These are phyloP conservation scores for Tetraselmis chui DNA, from an alignment of 139 green algal species.

Conservation along the genomic window DNA sequence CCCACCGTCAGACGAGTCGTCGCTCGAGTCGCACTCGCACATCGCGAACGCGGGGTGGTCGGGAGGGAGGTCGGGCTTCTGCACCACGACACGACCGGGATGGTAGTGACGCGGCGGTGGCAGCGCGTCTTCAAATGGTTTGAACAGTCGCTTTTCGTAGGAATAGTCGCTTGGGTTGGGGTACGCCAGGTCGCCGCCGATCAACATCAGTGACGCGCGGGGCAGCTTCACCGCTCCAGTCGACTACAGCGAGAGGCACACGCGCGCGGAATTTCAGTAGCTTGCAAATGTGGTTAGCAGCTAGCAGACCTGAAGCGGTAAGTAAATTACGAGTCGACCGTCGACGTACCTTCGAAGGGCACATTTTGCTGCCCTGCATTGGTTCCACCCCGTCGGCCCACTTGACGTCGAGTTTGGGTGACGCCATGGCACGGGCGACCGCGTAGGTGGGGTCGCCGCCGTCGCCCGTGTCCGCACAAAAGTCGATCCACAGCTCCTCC, in stretches of 20 bases:
- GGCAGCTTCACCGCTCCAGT: constrained; percentile 38
- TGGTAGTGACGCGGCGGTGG: constrained; percentile 67
- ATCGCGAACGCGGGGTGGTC: not conserved
- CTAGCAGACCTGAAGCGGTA: not conserved
- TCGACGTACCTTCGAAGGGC: not conserved
- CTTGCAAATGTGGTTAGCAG: not conserved
- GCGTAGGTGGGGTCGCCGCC: constrained; percentile 80
- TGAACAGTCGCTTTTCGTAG: constrained; percentile 70
- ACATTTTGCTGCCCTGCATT: not conserved
- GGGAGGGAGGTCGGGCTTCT: constrained; percentile 63
- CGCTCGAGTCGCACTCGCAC: constrained; percentile 22
- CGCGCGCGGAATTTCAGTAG: not conserved
- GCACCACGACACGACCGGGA: constrained; percentile 63
- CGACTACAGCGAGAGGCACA: not conserved
- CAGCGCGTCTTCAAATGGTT: constrained; percentile 72
- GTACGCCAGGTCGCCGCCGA: constrained; percentile 84
- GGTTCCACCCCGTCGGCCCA: not conserved
- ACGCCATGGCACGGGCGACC: constrained; percentile 65
- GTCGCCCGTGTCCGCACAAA: constrained; percentile 78
- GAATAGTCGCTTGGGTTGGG: constrained; percentile 74
- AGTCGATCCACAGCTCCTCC: constrained; percentile 79
- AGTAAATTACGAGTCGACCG: not conserved
- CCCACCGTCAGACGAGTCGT: constrained; percentile 1
- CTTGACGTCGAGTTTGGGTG: constrained; percentile 31
- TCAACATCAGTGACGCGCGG: constrained; percentile 53